phyloP scores from a whole-genome alignment of 139 green algal genomes.

The Chlorella sorokiniana region DNA sequence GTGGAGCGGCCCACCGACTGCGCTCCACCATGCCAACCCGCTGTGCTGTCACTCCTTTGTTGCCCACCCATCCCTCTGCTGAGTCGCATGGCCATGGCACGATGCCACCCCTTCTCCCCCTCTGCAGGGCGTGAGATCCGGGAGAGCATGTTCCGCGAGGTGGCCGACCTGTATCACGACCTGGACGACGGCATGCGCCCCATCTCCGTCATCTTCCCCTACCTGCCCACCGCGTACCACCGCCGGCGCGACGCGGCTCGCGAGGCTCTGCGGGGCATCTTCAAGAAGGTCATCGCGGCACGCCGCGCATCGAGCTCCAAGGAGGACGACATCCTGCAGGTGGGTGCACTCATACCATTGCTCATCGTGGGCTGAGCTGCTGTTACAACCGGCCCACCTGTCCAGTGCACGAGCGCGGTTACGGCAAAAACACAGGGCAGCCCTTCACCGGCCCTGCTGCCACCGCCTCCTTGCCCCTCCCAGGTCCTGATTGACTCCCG shows the following conservation, averaged over 20 bases:
- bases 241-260: constrained; percentile 80
- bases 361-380: no score
- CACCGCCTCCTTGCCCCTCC: background rate
- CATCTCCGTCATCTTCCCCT: constrained; percentile 93
- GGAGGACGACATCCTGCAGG: constrained; percentile 95
- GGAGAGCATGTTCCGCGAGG: constrained; percentile 88
- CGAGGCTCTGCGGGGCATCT: constrained; percentile 79
- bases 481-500: constrained; percentile 93
- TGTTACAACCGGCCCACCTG: no score
- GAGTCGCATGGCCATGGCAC: background rate
- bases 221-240: constrained; percentile 92
- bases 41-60: background rate
- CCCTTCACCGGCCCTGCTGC: background rate
- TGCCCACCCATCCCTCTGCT: background rate
- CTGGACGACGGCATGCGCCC: constrained; percentile 97
- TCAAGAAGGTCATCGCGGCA: constrained; percentile 80
- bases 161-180: constrained; percentile 90
- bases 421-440: background rate
- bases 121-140: constrained; percentile 88
- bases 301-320: constrained; percentile 62
- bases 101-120: background rate
- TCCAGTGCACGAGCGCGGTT: no score
- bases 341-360: no score
- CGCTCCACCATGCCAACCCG: background rate
- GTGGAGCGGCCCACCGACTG: background rate